Evolutionary conservation across 495 filamentous ascomycete species (phyloP), one percentile per base, ranked within the genome.

Genomic region (Lophiotrema nucula): DNA sequence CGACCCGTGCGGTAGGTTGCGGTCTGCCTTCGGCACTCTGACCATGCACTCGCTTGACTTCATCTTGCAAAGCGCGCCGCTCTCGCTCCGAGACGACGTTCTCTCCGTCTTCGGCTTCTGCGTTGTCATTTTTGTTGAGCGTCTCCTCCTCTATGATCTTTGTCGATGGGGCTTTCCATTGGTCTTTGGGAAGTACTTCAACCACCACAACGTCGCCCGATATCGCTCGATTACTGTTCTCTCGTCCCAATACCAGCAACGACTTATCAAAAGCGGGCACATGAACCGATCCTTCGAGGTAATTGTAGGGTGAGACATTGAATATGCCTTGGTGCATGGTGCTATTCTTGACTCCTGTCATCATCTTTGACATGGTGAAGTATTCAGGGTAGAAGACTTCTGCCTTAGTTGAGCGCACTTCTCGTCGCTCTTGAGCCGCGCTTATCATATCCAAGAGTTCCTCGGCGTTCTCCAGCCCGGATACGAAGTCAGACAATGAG

Each of bases 291-390:
- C 89, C 95, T 70, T 97, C 95, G 25, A 97, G 76, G 67, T 96
- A 97, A 71, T 98, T 97, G 77, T 97, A 98, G 6, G 90, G 89
- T 10, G 93, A 97, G 22, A 97, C 89, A 65, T 92, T 96, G 75
- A 95, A 98, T 15, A 87, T 83, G 35, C 93, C 93, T 71, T 97
- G 92, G 70, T 97, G 93, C 39, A 98, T 73, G 21, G 86, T 85
- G 11, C 90, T 90, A 18, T 82, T 83, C 70, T 90, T 90, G 47
- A 96, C 74, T 0, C 90, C 91, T 23, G 93, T 98, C 79, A 89
- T 89, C 80, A 97, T 87, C 74, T 89, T 96, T n/a, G 95, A 96
- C 72, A 92, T 76, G 4, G 85, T 85, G 41, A 83, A 89, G 66
- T 97, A 90, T 64, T 80, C 76, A 0, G 83, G 70, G 60, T 98